Evolutionary conservation across 805 yeast genomes (phyloP).

Genomic region (Kuraishia cidri): DNA sequence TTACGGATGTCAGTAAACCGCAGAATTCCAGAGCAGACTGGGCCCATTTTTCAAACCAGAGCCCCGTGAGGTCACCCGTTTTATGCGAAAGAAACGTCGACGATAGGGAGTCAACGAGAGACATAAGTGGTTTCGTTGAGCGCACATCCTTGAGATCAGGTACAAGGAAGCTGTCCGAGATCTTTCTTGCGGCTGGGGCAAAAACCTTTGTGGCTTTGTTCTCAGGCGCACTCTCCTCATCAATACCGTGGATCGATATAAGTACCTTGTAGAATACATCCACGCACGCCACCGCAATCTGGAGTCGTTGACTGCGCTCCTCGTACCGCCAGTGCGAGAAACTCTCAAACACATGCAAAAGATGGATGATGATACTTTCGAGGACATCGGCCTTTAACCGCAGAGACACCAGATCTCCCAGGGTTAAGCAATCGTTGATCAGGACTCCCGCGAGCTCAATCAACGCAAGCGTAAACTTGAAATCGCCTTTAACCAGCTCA

Average conservation of each 20-base stretch:
- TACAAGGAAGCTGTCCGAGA: constrained; percentile 49
- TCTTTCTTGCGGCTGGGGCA: constrained; percentile 37
- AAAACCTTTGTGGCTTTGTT: constrained; percentile 39
- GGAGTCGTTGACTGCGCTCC: constrained; percentile 44
- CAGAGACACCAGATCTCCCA: constrained; percentile 23
- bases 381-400: constrained; percentile 46
- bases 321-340: constrained; percentile 63
- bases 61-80: constrained; percentile 32
- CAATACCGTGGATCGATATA: constrained; percentile 45
- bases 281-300: constrained; percentile 48
- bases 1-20: constrained; percentile 43
- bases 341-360: constrained; percentile 66
- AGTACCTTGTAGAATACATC: constrained; percentile 48
- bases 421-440: constrained; percentile 36
- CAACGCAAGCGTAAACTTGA: constrained; percentile 51
- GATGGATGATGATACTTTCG: constrained; percentile 41
- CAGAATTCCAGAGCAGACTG: constrained; percentile 45
- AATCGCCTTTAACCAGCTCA: constrained; percentile 65
- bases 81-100: constrained; percentile 24
- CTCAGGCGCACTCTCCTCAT: constrained; percentile 22
- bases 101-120: constrained; percentile 38
- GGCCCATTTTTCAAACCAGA: constrained; percentile 41
- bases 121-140: constrained; percentile 42
- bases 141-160: constrained; percentile 41
- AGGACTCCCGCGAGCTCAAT: constrained; percentile 47